Evolutionary conservation across 2,329 filamentous ascomycete genomes (phyloP), one percentile per base, ranked within the genome.

Genomic region (Bimuria novae-zelandiae): DNA sequence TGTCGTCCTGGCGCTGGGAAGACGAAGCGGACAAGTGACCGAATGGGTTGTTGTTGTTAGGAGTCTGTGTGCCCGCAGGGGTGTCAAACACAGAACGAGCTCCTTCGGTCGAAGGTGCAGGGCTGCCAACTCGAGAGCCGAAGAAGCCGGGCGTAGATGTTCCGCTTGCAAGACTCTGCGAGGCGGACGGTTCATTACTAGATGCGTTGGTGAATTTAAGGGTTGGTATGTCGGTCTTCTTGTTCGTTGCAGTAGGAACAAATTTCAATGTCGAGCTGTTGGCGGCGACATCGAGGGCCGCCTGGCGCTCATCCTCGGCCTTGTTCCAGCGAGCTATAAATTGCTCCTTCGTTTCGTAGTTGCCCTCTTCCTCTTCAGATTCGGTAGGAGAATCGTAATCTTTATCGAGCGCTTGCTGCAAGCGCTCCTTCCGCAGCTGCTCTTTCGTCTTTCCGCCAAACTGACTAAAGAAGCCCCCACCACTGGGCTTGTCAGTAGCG

Each of bases 1-100:
- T 42, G 7, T 57, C 54, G 27, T 63, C 59, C 23, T 73, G 66
- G 35, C 68, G 56, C 45, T 62, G 63, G 1, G 69, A 70, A 11
- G 69, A 70, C 14, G 64, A 67, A n/a, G 68, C 68, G 7, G 69
- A 72, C 12, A 74, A 52, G 43, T 74, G 71, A 1, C 65, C 64
- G 37, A 74, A 74, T 10, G 70, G 65, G 35, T 73, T 74, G 16
- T 55, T 74, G 16, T 55, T 33, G 22, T 56, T 56, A 4, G 66
- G 60, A 29, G 62, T 60, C 12, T 57, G 57, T 8, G 59, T 61
- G 36, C 55, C 55, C 25, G 53, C 57, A 12, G 64, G 62, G 4
- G 60, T 59, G 33, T 70, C 65, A 33, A 74, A 70, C 1, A 74
- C 65, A 4, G 70, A 72, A 21, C 57, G 56, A n/a, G 62, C 64